These are phyloP conservation scores for Emericellopsis atlantica DNA, from an alignment of 2,329 filamentous ascomycete species.

Conservation along the genomic window DNA sequence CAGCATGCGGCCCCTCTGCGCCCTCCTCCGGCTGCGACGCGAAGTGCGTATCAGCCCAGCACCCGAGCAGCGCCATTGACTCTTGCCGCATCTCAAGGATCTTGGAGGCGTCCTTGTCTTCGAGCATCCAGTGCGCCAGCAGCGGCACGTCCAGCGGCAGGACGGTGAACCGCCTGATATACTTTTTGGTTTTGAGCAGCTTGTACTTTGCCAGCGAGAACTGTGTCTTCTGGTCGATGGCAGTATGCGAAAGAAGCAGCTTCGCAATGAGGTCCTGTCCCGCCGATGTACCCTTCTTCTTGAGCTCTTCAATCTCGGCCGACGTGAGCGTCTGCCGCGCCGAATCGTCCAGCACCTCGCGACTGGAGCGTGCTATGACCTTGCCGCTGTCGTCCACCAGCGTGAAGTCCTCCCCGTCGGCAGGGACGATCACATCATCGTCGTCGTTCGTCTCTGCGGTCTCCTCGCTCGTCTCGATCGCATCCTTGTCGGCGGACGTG, in stretches of 20 bases:
- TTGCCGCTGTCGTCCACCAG: slow-evolving; percentile 28
- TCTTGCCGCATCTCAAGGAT: slow-evolving; percentile 84
- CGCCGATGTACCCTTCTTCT: slow-evolving; percentile 60
- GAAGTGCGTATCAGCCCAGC: slow-evolving; percentile 84
- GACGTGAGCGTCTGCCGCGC: slow-evolving; percentile 66
- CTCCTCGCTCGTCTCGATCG: slow-evolving; percentile 8
- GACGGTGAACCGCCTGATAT: slow-evolving; percentile 75
- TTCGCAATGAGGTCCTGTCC: slow-evolving; percentile 89
- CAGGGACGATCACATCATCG: slow-evolving; percentile 17
- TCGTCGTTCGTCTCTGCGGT: slow-evolving; percentile 24
- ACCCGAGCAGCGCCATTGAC: slow-evolving; percentile 65
- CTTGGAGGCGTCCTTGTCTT: slow-evolving; percentile 67
- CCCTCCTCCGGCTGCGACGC: slow-evolving; percentile 15
- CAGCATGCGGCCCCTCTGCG: slow-evolving; percentile 15
- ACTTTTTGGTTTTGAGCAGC: slow-evolving; percentile 86
- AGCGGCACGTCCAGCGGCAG: slow-evolving; percentile 70
- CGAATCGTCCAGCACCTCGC: slow-evolving; percentile 46
- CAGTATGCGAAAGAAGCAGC: slow-evolving; percentile 78
- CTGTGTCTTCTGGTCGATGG: slow-evolving; percentile 83
- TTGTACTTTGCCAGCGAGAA: slow-evolving; percentile 96
- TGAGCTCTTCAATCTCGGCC: slow-evolving; percentile 63
- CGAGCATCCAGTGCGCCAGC: slow-evolving; percentile 64
- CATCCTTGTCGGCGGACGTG: slow-evolving; percentile 21
- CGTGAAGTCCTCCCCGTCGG: slow-evolving; percentile 25
- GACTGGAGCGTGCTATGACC: slow-evolving; percentile 40